phyloP scores from a whole-genome alignment of 2,329 filamentous ascomycete species.

The Cordyceps militaris region DNA sequence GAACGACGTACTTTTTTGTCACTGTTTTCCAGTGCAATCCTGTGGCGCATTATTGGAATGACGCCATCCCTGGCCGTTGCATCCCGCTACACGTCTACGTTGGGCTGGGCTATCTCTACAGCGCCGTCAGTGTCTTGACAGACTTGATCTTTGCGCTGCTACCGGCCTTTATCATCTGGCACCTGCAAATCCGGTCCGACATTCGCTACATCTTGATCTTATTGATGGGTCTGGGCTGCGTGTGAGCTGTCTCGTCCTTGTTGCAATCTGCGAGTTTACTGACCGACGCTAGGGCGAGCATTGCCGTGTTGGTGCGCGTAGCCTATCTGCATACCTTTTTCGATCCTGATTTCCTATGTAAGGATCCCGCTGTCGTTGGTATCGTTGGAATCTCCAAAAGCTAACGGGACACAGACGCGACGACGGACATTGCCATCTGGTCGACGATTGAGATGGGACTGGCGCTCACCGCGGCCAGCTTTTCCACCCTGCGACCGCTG shows the following conservation, averaged over 20 bases:
- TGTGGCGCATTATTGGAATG: constrained; percentile 24
- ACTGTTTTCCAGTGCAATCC: constrained; percentile 25
- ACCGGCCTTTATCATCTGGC: constrained; percentile 44
- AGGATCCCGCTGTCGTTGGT: background rate
- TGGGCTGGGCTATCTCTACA: constrained; percentile 41
- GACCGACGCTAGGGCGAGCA: constrained; percentile 27
- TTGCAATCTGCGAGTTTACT: background rate
- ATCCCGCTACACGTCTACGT: constrained; percentile 33
- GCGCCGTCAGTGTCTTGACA: constrained; percentile 35
- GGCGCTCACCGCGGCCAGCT: constrained; percentile 36
- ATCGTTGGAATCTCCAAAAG: background rate
- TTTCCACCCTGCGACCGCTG: constrained; percentile 36
- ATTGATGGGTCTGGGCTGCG: constrained; percentile 48
- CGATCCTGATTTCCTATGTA: constrained; percentile 34
- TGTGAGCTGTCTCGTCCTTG: constrained; percentile 23
- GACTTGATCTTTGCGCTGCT: constrained; percentile 43
- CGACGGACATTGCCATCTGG: constrained; percentile 36
- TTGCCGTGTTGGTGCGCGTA: constrained; percentile 32
- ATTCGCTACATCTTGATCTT: constrained; percentile 42
- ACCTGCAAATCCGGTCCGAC: constrained; percentile 41
- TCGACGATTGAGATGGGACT: constrained; percentile 38
- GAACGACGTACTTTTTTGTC: constrained; percentile 26
- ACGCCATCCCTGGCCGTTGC: constrained; percentile 21
- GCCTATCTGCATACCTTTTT: constrained; percentile 26
- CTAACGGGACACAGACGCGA: constrained; percentile 22